These are phyloP conservation scores for Teratosphaeria gauchensis DNA, from an alignment of 2,329 filamentous ascomycete genomes.

Conservation along the genomic window DNA sequence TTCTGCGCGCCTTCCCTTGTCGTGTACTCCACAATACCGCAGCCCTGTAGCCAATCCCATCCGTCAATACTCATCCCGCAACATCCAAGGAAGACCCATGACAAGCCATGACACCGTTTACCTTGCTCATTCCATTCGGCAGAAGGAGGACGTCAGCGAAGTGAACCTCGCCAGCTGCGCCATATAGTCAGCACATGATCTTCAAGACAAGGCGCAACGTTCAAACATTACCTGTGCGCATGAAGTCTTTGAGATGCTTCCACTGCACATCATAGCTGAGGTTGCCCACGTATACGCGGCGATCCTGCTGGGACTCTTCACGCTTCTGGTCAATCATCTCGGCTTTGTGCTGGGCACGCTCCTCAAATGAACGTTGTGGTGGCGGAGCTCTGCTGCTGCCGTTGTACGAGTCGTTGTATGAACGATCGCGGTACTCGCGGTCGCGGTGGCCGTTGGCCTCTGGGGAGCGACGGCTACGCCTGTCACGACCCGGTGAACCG, in stretches of 20 bases:
- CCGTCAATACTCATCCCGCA: constrained; percentile 15
- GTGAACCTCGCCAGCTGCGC: constrained; percentile 90
- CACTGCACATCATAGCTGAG: constrained; percentile 99
- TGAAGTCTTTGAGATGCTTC: constrained; percentile 99
- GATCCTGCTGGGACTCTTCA: constrained; percentile 95
- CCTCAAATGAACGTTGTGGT: constrained; percentile 61
- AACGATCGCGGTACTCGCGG: constrained; percentile 8
- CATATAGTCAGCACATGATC: neutral
- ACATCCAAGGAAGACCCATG: constrained; percentile 50
- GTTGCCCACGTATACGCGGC: constrained; percentile 98
- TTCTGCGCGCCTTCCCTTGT: constrained; percentile 98
- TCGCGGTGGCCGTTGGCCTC: constrained; percentile 56
- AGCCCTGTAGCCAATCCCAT: constrained; percentile 1
- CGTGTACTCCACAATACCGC: constrained; percentile 95
- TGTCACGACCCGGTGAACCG: constrained; percentile 13
- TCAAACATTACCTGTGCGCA: constrained; percentile 80
- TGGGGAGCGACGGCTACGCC: constrained; percentile 50
- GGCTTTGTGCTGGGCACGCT: constrained; percentile 73
- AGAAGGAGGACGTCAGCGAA: constrained; percentile 99
- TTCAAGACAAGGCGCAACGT: too few relatives aligned
- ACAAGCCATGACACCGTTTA: constrained; percentile 88
- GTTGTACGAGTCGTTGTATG: constrained; percentile 28
- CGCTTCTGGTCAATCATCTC: constrained; percentile 93
- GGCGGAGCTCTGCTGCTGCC: constrained; percentile 31
- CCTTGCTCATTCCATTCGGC: constrained; percentile 99